Evolutionary conservation across 768 basidiomycete genomes (phyloP).

Genomic region (Gelatoporia subvermispora): DNA sequence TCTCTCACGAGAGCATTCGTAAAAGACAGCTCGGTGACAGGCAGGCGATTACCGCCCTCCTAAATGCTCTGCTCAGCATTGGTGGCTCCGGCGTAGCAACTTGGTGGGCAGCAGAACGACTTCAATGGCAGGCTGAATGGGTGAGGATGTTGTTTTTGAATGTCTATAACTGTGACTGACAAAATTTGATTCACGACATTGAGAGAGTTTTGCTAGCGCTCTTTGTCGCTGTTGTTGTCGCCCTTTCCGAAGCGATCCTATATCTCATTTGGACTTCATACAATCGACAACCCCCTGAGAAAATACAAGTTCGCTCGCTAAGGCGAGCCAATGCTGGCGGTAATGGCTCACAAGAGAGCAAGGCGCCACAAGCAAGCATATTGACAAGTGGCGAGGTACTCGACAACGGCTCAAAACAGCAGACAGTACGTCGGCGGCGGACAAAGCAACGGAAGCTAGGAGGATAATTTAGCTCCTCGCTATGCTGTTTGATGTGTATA

Average conservation of each 20-base stretch:
- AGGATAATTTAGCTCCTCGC: no score
- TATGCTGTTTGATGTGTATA: no score
- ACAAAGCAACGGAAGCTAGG: no score
- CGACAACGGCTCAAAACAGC: no score
- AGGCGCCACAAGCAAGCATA: no score
- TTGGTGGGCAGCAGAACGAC: slow-evolving; percentile 67
- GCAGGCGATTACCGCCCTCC: slow-evolving; percentile 61
- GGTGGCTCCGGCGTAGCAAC: slow-evolving; percentile 59
- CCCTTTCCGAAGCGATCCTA: slow-evolving; percentile 61
- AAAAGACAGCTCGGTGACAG: slow-evolving; percentile 46
- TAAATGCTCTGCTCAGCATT: slow-evolving; percentile 71
- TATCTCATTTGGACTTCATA: slow-evolving; percentile 57
- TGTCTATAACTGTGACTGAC: slow-evolving; percentile 1
- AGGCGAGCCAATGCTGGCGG: no score
- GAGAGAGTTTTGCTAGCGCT: slow-evolving; percentile 59
- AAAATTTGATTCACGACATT: no score
- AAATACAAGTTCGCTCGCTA: no score
- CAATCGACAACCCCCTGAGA: no score
- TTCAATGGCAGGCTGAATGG: slow-evolving; percentile 71
- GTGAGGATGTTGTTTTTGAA: slow-evolving; percentile 39
- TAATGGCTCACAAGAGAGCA: no score
- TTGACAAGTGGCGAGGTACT: no score
- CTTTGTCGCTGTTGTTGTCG: slow-evolving; percentile 58
- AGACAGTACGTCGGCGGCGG: no score
- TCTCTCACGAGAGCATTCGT: slow-evolving; percentile 36